These are phyloP conservation scores for Fonsecaea nubica DNA, from an alignment of 2,329 filamentous ascomycete genomes.

Conservation along the genomic window DNA sequence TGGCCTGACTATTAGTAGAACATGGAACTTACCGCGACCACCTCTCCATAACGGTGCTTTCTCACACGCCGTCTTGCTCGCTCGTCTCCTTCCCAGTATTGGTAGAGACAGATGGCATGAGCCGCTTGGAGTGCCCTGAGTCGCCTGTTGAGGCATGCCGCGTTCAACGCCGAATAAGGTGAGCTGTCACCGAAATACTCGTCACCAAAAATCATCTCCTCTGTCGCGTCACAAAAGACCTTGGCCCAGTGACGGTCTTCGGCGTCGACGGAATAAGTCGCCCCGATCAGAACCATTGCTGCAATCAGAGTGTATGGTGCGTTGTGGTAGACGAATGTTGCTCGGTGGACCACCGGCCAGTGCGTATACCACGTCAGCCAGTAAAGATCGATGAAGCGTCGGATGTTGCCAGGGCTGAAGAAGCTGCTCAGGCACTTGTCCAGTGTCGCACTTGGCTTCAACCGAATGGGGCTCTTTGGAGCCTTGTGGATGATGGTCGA, in stretches of 20 bases:
- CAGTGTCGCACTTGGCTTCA: neutral
- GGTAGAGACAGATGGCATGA: slow-evolving; percentile 19
- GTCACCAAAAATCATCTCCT: slow-evolving; percentile 18
- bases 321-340: slow-evolving; percentile 2
- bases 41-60: slow-evolving; percentile 34
- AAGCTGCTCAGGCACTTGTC: neutral
- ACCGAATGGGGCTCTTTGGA: neutral
- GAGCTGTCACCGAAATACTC: slow-evolving; percentile 13
- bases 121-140: slow-evolving; percentile 21
- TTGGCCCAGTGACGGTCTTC: neutral
- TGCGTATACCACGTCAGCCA: slow-evolving; percentile 21
- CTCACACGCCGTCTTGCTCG: slow-evolving; percentile 6
- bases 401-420: slow-evolving; percentile 12
- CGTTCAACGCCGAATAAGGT: neutral
- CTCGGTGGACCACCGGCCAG: slow-evolving; percentile 21
- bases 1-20: too few relatives aligned
- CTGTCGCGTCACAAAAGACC: slow-evolving; percentile 9
- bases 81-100: slow-evolving; percentile 8
- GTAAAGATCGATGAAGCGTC: slow-evolving; percentile 17
- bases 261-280: slow-evolving; percentile 7
- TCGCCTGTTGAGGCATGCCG: slow-evolving; percentile 5
- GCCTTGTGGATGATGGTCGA: neutral
- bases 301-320: slow-evolving; percentile 14
- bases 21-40: slow-evolving; percentile 45
- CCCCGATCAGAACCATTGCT: slow-evolving; percentile 20